Conservation (phyloP, 2,329 filamentous ascomycete species). For the Trichoderma brevicompactum region DNA sequence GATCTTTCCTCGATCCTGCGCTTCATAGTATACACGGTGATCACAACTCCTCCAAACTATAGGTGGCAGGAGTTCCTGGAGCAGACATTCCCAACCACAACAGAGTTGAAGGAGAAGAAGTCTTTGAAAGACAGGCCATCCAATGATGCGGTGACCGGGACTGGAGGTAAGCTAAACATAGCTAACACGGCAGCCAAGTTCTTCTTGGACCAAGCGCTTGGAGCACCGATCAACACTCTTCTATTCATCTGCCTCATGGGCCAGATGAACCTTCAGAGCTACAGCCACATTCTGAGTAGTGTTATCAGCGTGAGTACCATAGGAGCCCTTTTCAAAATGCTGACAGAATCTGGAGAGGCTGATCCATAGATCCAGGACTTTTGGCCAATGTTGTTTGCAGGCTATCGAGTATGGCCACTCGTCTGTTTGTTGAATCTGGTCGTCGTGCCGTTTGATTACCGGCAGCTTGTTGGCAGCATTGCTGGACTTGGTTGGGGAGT, state of each 20-base stretch:
- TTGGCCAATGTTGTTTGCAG: slow-evolving; percentile 26
- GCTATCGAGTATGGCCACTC: slow-evolving; percentile 22
- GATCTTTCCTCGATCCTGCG: slow-evolving; percentile 22
- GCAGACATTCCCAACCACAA: slow-evolving; percentile 19
- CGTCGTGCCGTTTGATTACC: slow-evolving; percentile 23
- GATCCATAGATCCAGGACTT: slow-evolving; percentile 3
- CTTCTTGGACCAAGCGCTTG: slow-evolving; percentile 19
- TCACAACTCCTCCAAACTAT: slow-evolving; percentile 28
- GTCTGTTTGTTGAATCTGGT: slow-evolving; percentile 25
- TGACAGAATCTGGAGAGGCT: neutral
- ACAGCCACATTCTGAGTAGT: neutral
- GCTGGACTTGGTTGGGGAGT: slow-evolving; percentile 26
- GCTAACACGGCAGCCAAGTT: slow-evolving; percentile 27
- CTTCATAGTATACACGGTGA: slow-evolving; percentile 26
- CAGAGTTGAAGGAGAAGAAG: neutral
- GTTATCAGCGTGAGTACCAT: slow-evolving; percentile 2
- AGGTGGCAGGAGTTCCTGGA: slow-evolving; percentile 28
- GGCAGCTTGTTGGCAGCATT: slow-evolving; percentile 24
- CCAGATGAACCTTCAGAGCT: slow-evolving; percentile 23
- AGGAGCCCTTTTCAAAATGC: neutral
- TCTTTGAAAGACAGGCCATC: neutral
- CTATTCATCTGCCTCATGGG: slow-evolving; percentile 28
- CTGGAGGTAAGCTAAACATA: slow-evolving; percentile 22
- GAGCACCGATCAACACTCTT: slow-evolving; percentile 24
- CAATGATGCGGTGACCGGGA: neutral